Base-by-base conservation (phyloP, 129 eudicot species). In the Arctium lappa region DNA sequence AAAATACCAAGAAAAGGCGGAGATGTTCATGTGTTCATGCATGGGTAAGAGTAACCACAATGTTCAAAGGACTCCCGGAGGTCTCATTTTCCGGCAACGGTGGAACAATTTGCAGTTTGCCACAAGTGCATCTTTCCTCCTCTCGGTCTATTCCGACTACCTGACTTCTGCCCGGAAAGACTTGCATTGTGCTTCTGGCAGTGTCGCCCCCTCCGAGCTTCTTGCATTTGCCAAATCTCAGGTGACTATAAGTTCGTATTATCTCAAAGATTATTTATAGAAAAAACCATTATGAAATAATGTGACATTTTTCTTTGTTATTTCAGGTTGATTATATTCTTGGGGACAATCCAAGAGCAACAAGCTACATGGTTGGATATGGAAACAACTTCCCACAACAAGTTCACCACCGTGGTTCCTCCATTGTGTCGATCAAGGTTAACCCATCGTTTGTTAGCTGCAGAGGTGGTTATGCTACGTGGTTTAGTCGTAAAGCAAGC, bases 291-390 rank as follows among this genome's bases (percentile, higher is more conserved):
- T 39, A 16, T 12, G 7, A 72, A 22, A 22, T 2, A 72, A 33
- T 56, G 33, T 40, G 66, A 63, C 76, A 2, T 56, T 53, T 80
- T 2, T 32, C 13, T 5, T 81, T 10, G 75, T 46, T 38, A 27
- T 53, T 42, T 9, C 72, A 94, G 98, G 96, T 95, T 74, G 98
- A 95, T 80, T 95, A 95, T 82, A 90, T 95, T 65, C 98, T 95
- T 29, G 98, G 98, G 69, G 94, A 95, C 83, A 95, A 95, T 83
- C 98, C 98, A 68, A 94, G 98, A 79, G 97, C 97, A 42, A 95
- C 98, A n/a, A 95, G 98, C 74, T 95, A 95, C 90, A 95, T 95
- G 98, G 98, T 95, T 37, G 98, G 98, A 29, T 95, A 95, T 72
- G 98, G 98, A 27, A 92, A 83, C 90, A 92, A 90, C 70, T 95